These are phyloP conservation scores for Wickerhamomyces mucosus DNA, from an alignment of 805 yeast species.

Conservation along the genomic window DNA sequence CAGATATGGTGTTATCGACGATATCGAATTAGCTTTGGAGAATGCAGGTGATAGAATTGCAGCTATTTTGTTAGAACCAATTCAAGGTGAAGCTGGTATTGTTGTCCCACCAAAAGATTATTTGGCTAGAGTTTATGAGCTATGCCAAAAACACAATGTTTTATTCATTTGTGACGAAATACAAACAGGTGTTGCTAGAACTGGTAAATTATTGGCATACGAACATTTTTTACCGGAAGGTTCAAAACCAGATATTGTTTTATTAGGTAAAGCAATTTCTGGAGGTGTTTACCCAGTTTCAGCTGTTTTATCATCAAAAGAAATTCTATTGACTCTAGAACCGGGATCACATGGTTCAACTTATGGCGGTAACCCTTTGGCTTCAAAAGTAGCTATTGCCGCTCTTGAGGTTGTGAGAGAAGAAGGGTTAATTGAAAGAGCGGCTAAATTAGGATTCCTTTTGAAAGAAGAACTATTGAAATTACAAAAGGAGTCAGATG, in stretches of 20 bases:
- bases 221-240: conserved; percentile 55
- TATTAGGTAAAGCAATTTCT: conserved; percentile 89
- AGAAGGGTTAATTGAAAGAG: conserved; percentile 76
- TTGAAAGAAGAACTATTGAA: conserved; percentile 50
- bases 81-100: conserved; percentile 98
- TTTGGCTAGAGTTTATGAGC: conserved; percentile 56
- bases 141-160: conserved; percentile 78
- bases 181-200: conserved; percentile 96
- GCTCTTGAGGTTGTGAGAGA: conserved; percentile 86
- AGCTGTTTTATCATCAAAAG: conserved; percentile 82
- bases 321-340: conserved; percentile 79
- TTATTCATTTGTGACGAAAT: conserved; percentile 92
- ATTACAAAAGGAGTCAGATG: conserved; percentile 41
- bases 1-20: conserved; percentile 81
- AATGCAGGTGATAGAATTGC: conserved; percentile 85
- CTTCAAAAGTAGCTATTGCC: conserved; percentile 87
- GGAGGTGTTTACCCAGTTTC: conserved; percentile 94
- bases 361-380: conserved; percentile 95
- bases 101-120: conserved; percentile 87
- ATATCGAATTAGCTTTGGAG: conserved; percentile 71
- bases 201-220: conserved; percentile 87
- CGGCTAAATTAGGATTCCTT: conserved; percentile 59
- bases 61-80: conserved; percentile 88
- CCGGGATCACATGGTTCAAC: conserved; percentile 98
- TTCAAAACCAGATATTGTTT: conserved; percentile 81